Conservation (phyloP, 2,329 filamentous ascomycete genomes). For the Rasamsonia emersonii region DNA sequence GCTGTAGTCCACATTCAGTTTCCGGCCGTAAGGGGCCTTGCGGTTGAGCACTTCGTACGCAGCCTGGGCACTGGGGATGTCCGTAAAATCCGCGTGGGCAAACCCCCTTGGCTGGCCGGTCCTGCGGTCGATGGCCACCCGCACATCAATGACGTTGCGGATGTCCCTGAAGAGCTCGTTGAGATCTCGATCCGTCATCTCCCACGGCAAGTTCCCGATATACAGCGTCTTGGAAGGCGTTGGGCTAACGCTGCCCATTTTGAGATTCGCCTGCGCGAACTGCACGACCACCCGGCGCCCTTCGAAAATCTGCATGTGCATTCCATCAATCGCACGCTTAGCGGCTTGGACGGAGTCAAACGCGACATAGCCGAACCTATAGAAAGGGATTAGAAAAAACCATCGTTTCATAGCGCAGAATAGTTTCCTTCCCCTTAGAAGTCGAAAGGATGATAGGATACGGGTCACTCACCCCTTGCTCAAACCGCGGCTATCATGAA, state of each 20-base stretch:
- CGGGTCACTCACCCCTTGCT: constrained; percentile 55
- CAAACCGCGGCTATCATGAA: constrained; percentile 53
- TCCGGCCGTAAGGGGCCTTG: constrained; percentile 57
- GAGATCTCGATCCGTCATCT: constrained; percentile 75
- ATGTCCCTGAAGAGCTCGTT: constrained; percentile 67
- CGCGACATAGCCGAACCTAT: constrained; percentile 58
- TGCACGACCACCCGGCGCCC: constrained; percentile 58
- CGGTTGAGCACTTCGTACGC: constrained; percentile 50
- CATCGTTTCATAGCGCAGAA: neutral
- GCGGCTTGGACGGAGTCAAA: constrained; percentile 49
- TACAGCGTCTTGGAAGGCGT: constrained; percentile 60
- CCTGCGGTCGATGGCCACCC: constrained; percentile 72
- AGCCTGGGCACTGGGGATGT: constrained; percentile 54
- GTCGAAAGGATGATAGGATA: neutral
- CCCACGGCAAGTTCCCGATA: constrained; percentile 78
- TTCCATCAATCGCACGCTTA: constrained; percentile 45
- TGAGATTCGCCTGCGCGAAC: constrained; percentile 37
- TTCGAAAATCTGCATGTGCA: constrained; percentile 53
- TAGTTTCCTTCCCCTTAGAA: neutral
- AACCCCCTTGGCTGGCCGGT: constrained; percentile 78
- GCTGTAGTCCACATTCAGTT: constrained; percentile 59
- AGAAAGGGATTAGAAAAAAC: constrained; percentile 4
- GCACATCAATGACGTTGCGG: constrained; percentile 62
- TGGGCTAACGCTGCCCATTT: constrained; percentile 15
- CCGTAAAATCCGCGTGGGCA: constrained; percentile 71